These are phyloP conservation scores for Nakazawaea ambrosiae DNA, from an alignment of 805 yeast species.

Conservation along the genomic window DNA sequence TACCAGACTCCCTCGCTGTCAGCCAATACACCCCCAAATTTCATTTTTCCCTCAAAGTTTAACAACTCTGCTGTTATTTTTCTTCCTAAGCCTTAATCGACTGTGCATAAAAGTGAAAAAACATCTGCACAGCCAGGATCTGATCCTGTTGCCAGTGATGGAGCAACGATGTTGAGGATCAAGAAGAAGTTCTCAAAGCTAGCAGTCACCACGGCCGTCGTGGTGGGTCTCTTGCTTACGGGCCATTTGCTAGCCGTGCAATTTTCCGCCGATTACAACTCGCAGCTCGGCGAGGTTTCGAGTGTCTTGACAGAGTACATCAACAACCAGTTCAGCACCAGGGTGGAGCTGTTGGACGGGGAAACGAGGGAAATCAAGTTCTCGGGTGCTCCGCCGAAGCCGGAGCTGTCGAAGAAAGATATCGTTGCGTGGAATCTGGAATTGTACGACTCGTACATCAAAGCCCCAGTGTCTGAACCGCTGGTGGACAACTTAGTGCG, in stretches of 20 bases:
- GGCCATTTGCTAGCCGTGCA: slow-evolving; percentile 5
- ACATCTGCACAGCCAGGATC: too few relatives aligned
- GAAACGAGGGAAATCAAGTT: slow-evolving; percentile 35
- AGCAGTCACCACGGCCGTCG: background rate
- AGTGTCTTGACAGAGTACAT: background rate
- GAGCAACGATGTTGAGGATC: background rate
- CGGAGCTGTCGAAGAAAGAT: slow-evolving; percentile 1
- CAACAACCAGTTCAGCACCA: background rate
- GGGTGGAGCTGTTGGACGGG: slow-evolving; percentile 22
- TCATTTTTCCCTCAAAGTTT: too few relatives aligned
- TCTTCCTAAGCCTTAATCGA: too few relatives aligned
- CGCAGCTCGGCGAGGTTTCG: slow-evolving; percentile 1
- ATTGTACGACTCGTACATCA: background rate
- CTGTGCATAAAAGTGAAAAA: too few relatives aligned
- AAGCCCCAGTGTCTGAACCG: slow-evolving; percentile 38
- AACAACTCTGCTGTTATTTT: too few relatives aligned
- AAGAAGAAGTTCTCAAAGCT: slow-evolving; percentile 2
- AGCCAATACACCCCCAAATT: too few relatives aligned
- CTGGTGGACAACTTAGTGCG: slow-evolving; percentile 28
- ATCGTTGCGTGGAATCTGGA: slow-evolving; percentile 4
- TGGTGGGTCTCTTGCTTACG: background rate
- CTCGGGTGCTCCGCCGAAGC: slow-evolving; percentile 15
- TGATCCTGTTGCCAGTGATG: too few relatives aligned
- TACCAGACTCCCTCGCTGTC: too few relatives aligned
- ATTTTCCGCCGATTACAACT: slow-evolving; percentile 1